Base-by-base conservation (phyloP, 2,329 filamentous ascomycete genomes). In the Nemania sp. region DNA sequence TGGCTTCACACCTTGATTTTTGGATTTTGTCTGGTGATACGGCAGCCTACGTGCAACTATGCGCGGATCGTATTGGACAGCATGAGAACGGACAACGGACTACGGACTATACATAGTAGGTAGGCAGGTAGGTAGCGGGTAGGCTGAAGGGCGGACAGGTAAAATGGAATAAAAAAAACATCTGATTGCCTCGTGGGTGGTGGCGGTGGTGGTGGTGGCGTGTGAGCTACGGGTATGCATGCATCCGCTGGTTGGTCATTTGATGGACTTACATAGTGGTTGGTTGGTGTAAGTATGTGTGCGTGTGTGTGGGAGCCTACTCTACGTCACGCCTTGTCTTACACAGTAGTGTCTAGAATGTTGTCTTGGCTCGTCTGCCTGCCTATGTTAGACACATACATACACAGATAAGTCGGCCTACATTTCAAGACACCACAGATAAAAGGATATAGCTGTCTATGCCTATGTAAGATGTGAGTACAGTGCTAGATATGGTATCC, bases 221-320 rank as follows among this genome's bases (percentile, higher is more conserved):
- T 45, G 41, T 66, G 56, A 51, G 47, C 47, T 45, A 45, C 18
- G 41, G 41, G 8, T 15, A 49, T 51, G 47, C 47, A 49, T 52
- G n/a, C 29, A 54, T 65, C 43, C 26, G 32, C 26, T 29, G n/a
- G 63, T 51, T 52, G 64, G 64, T 66, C 64, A 66, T 58, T 66
- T 62, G 64, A 66, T 66, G 20, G 26, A 4, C 7, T 51, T 15
- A 24, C 22, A 2, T 24, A 13, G 45, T 13, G 10, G n/a, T 22
- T 49, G 24, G 32, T 35, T 43, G 45, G 45, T 49, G 20, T 24
- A 11, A 8, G 32, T 24, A 3, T 8, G 22, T 26, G 11, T 24
- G 4, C 11, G 35, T 22, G 58, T 58, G 64, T 38, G 58, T 58
- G 64, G 47, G 54, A 59, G 54, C 24, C 20, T 55, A 5, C 20